Evolutionary conservation across 164 flowering plant genomes (phyloP).

Genomic region (Aristolochia contorta): DNA sequence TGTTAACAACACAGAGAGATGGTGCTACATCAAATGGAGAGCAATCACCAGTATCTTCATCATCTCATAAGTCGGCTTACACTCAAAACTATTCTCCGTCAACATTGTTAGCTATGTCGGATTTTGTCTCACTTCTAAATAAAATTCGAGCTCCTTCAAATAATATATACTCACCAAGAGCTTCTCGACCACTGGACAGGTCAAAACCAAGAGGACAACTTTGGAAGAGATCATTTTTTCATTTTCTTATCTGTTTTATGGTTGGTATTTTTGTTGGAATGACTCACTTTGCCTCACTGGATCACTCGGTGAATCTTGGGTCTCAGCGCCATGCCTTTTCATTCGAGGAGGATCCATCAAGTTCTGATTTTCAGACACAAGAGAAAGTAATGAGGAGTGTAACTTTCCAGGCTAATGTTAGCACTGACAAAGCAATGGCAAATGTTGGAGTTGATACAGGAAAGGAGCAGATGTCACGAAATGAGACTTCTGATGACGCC

Average conservation of each 20-base stretch:
- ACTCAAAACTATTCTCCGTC: constrained; percentile 29
- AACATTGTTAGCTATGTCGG: constrained; percentile 24
- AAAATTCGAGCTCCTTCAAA: constrained; percentile 29
- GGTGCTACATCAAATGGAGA: constrained; percentile 46
- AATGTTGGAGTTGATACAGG: constrained; percentile 1
- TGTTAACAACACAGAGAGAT: constrained; percentile 62
- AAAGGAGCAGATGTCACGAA: not conserved
- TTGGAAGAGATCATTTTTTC: constrained; percentile 58
- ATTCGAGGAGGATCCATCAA: constrained; percentile 25
- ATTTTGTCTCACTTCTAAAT: constrained; percentile 23
- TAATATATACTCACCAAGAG: constrained; percentile 37
- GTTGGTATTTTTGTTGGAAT: constrained; percentile 63
- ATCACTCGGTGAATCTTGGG: constrained; percentile 26
- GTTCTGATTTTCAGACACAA: constrained; percentile 12
- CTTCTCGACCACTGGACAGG: constrained; percentile 49
- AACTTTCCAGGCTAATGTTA: constrained; percentile 4
- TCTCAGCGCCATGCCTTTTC: constrained; percentile 42
- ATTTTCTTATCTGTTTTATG: constrained; percentile 51
- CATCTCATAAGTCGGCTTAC: constrained; percentile 54
- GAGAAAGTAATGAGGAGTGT: constrained; percentile 8
- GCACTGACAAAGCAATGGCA: not conserved
- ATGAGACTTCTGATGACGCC: constrained; percentile 11
- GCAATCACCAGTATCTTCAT: constrained; percentile 40
- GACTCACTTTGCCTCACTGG: constrained; percentile 40
- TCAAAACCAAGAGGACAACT: constrained; percentile 42